Conservation (phyloP, 1,139 yeast genomes). For the Eremothecium sinecaudum region DNA sequence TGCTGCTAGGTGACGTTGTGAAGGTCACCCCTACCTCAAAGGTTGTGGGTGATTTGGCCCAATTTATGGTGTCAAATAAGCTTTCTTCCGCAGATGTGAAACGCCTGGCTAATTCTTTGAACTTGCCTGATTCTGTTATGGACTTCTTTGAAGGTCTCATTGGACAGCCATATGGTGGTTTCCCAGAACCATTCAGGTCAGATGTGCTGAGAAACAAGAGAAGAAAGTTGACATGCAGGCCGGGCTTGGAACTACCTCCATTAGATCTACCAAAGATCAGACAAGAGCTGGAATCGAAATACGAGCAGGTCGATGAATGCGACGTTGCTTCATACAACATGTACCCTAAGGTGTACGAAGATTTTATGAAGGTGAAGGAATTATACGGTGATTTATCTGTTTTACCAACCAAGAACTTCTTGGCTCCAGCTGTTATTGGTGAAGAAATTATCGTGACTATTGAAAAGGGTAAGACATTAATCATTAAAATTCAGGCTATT, state of each 20-base stretch:
- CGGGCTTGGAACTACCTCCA: conserved; percentile 83
- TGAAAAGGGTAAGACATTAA: conserved; percentile 89
- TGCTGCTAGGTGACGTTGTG: conserved; percentile 87
- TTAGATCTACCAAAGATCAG: conserved; percentile 63
- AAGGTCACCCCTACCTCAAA: conserved; percentile 98
- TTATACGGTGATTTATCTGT: conserved; percentile 89
- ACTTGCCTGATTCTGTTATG: conserved; percentile 95
- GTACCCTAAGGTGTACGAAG: conserved; percentile 97
- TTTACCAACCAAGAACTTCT: conserved; percentile 82
- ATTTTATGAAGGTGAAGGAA: conserved; percentile 61
- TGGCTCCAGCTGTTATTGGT: conserved; percentile 76
- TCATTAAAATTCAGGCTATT: conserved; percentile 83
- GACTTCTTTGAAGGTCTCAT: conserved; percentile 98
- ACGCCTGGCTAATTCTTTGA: conserved; percentile 79
- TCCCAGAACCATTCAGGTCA: conserved; percentile 97
- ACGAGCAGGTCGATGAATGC: conserved; percentile 57
- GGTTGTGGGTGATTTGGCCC: conserved; percentile 98
- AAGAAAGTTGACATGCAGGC: conserved; percentile 77
- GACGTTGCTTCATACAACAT: conserved; percentile 93
- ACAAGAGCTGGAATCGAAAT: conserved; percentile 61
- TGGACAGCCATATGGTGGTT: conserved; percentile 99
- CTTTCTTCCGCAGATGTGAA: conserved; percentile 74
- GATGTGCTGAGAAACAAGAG: conserved; percentile 84
- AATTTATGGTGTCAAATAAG: conserved; percentile 95
- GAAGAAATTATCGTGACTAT: conserved; percentile 85